Evolutionary conservation across 2,329 filamentous ascomycete genomes (phyloP).

Genomic region (Fusarium continuum): DNA sequence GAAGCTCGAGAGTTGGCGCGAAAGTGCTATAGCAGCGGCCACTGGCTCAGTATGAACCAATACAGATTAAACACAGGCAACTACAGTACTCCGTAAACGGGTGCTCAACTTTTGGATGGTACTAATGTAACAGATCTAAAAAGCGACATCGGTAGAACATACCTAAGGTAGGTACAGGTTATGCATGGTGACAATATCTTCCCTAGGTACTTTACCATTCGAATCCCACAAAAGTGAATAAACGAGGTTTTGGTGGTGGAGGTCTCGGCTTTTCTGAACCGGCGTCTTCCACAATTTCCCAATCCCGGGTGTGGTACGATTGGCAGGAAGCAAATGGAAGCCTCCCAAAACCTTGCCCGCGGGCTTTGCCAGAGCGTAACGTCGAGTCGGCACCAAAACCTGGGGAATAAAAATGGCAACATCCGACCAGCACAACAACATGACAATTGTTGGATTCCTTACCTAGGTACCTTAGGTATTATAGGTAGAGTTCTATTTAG

Average conservation of each 20-base stretch:
- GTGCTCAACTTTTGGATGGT: too few species aligned
- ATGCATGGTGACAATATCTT: too few species aligned
- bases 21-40: too few species aligned
- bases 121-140: too few species aligned
- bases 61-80: too few species aligned
- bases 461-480: too few species aligned
- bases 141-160: not conserved
- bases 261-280: conserved; percentile 11
- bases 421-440: conserved; percentile 13
- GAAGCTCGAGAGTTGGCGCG: too few species aligned
- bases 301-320: conserved; percentile 25
- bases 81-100: too few species aligned
- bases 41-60: too few species aligned
- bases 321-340: conserved; percentile 21
- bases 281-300: conserved; percentile 7
- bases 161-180: too few species aligned
- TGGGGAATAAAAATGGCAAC: conserved; percentile 20
- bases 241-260: conserved; percentile 8
- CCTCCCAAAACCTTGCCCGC: conserved; percentile 8
- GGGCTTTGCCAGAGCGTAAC: not conserved
- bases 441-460: conserved; percentile 6
- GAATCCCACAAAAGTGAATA: not conserved
- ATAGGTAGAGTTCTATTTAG: too few species aligned
- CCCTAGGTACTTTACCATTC: too few species aligned
- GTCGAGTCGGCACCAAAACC: conserved; percentile 12